These are phyloP conservation scores for Vachellia pachyceras DNA, from an alignment of 306 rosid genomes.

Conservation along the genomic window DNA sequence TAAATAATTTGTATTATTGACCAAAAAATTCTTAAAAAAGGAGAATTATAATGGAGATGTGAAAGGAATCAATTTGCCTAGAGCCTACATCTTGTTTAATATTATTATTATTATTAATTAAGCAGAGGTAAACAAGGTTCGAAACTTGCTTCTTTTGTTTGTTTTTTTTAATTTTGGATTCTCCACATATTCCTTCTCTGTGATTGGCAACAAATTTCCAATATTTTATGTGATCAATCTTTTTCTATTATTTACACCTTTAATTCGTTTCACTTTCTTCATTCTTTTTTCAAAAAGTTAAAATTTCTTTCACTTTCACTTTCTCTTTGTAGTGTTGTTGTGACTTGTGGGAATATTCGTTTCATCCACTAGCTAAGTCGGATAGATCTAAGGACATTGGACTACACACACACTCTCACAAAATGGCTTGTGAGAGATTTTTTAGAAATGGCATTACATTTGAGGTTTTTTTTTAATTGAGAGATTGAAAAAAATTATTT, in stretches of 20 bases:
- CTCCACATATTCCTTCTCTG: conserved; percentile 47
- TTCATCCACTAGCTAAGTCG: background rate
- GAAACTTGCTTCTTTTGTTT: conserved; percentile 40
- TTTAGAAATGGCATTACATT: too few species aligned
- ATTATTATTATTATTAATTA: background rate
- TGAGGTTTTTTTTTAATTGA: too few species aligned
- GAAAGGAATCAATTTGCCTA: too few species aligned
- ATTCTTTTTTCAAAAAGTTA: background rate
- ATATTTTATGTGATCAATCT: background rate
- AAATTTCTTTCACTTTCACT: background rate
- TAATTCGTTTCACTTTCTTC: background rate
- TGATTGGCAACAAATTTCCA: background rate
- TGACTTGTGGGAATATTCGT: background rate
- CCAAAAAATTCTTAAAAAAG: too few species aligned
- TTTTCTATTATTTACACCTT: background rate
- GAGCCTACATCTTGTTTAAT: background rate
- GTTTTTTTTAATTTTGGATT: conserved; percentile 28
- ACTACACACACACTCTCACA: too few species aligned
- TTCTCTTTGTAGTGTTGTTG: too few species aligned
- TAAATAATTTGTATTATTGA: too few species aligned
- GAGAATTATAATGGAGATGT: too few species aligned
- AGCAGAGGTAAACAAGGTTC: conserved; percentile 52
- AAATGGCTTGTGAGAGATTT: too few species aligned
- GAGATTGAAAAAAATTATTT: too few species aligned
- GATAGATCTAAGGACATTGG: background rate